Evolutionary conservation across 768 basidiomycete genomes (phyloP), one percentile per base, ranked within the genome.

Genomic region (Boletus speciosus): DNA sequence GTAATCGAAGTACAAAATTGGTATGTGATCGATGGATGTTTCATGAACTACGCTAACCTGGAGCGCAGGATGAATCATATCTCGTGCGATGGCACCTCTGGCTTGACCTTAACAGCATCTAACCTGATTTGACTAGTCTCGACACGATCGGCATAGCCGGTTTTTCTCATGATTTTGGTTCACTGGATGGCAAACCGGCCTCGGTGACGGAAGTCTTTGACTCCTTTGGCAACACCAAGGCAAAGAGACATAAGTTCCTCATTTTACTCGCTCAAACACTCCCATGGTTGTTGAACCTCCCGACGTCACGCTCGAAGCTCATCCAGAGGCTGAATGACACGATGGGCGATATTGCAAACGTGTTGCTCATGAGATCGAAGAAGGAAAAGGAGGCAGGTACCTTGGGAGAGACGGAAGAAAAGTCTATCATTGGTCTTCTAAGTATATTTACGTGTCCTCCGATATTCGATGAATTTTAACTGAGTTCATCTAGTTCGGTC

Each of bases 1-100:
- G 34, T 74, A 6, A 76, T 81, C 32, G 78, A 82, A 40, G 78
- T 81, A 14, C 77, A 81, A 54, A 66, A 60, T 41, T 81, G 81
- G 77, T 76, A 40, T 6, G 68, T 23, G 2, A n/a, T 27, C 10
- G 3, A n/a, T 16, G 12, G 3, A n/a, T 16, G 12, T 23, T 23
- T 54, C 23, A 29, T 34, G 9, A 12, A 40, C 8, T 8, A 14
- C 29, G 3, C 27, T 11, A 5, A 50, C 15, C 4, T 19, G 25
- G 15, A 29, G 15, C 31, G 15, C 31, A 73, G 74, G 73, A 79
- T 78, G 79, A 79, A 76, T 57, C 67, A 63, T 52, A 68, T 78
- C 21, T 72, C 78, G 78, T 75, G 61, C 43, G 71, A 62, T 2
- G 7, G 14, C 12, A 5, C 16, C 4, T 34, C 49, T 16, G 8